Evolutionary conservation across 768 basidiomycete genomes (phyloP), one percentile per base, ranked within the genome.

Genomic region (Fomitopsis pulvina): DNA sequence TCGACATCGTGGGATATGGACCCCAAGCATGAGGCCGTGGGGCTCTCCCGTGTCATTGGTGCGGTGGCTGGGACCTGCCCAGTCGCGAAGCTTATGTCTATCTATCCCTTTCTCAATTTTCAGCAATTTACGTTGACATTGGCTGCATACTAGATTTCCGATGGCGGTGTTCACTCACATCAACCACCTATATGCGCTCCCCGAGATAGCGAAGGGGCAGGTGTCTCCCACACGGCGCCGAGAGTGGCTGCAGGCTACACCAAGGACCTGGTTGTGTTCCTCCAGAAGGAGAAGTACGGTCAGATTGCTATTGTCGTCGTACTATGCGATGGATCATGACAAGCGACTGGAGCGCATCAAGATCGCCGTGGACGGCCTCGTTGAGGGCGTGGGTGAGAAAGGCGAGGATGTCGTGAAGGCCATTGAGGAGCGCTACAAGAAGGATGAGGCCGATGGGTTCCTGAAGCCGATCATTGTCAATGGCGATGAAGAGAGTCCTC

Each of bases 111-210:
- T 39, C 37, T 3, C 10, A 16, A n/a, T 16, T 20, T 5, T 18
- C 21, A 25, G 18, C 20, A 41, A 54, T 40, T 16, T 45, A 18
- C 42, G 18, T 22, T n/a, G n/a, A n/a, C n/a, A n/a, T n/a, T n/a
- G n/a, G 30, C 28, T 27, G 18, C 18, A 22, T 34, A 20, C 25
- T 32, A 92, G 89, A 74, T 92, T 46, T 96, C 93, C 12, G 93
- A 97, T 57, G 93, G 93, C 26, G 92, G 93, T 58, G 93, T 96
- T n/a, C 94, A 95, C 71, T 95, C 94, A 1, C 92, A 95, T 91
- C 64, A 78, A 66, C 45, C 93, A 96, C 66, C 79, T 97, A 30
- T 91, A 83, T 60, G 92, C 92, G 1, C 79, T 97, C 10, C 80
- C 96, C 57, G 88, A 92, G 65, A 85, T 85, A 4, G 94, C 93